A percentile compares a stretch with the other conserved stretches of the same genome.
Evolutionary conservation across 2,329 filamentous ascomycete species (phyloP).

Genomic region (Neocucurbitaria cava): DNA sequence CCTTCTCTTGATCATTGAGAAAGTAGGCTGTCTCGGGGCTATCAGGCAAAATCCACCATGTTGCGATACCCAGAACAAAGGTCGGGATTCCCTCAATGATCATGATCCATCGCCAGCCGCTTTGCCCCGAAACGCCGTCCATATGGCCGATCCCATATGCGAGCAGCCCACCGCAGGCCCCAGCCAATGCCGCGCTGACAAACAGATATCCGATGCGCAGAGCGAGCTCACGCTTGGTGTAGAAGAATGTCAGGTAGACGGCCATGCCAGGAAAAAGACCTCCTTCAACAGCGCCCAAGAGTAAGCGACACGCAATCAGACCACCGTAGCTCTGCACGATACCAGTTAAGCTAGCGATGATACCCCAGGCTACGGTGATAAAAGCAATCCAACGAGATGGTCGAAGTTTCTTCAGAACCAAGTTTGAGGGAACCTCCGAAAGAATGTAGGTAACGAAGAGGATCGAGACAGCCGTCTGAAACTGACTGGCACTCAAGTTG

Average conservation of each 20-base stretch:
- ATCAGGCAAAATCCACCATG: slow-evolving; percentile 68
- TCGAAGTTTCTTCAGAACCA: slow-evolving; percentile 55
- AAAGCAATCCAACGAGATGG: slow-evolving; percentile 62
- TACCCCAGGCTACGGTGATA: slow-evolving; percentile 66
- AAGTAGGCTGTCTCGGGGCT: slow-evolving; percentile 70
- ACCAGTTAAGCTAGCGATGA: slow-evolving; percentile 71
- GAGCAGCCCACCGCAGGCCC: slow-evolving; percentile 74
- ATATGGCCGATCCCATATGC: slow-evolving; percentile 77
- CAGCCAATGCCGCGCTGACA: slow-evolving; percentile 72
- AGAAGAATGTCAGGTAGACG: slow-evolving; percentile 77
- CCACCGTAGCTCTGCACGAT: slow-evolving; percentile 70
- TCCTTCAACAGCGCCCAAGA: slow-evolving; percentile 73
- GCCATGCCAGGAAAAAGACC: slow-evolving; percentile 74
- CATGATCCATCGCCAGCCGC: slow-evolving; percentile 77
- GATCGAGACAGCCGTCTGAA: slow-evolving; percentile 62
- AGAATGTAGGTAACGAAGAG: slow-evolving; percentile 56
- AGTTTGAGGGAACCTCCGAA: slow-evolving; percentile 54
- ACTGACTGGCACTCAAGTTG: slow-evolving; percentile 67
- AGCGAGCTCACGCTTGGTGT: slow-evolving; percentile 75
- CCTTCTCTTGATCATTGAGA: slow-evolving; percentile 65
- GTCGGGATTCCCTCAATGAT: slow-evolving; percentile 65
- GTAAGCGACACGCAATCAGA: slow-evolving; percentile 71
- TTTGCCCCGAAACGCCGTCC: slow-evolving; percentile 69
- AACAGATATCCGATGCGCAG: slow-evolving; percentile 77
- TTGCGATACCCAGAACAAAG: slow-evolving; percentile 62